Evolutionary conservation across 441 rosid genomes (phyloP), one percentile per base, ranked within the genome.

Genomic region (Arabidopsis lyrata): DNA sequence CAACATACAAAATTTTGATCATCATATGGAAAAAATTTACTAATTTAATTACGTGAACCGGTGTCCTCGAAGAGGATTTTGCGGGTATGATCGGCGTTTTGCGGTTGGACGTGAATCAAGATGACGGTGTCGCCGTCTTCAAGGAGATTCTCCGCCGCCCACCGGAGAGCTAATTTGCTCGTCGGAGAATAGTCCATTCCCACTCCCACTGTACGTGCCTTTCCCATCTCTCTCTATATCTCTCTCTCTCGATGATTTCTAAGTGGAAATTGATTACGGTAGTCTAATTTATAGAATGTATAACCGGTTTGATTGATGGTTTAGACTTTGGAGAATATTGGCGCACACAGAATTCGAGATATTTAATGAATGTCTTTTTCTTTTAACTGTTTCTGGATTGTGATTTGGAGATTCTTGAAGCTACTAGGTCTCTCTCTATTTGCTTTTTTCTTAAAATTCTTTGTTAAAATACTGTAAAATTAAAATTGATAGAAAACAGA

Each of bases 141-240:
- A 22, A 81, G 68, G 15, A 91, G 45, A 85, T 95, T 95, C 70
- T 91, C 96, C 45, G 83, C 88, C 2, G 98, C 84, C 98, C 99
- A 95, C 39, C 77, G 81, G 53, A 95, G 77, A 14, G 99, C 98
- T 49, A 84, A 82, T 77, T 61, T 79, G 86, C 99, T 88, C 79
- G 92, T 85, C 2, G 78, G 60, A 14, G 99, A 95, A 86, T 90
- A 95, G 77, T 95, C 99, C 73, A 95, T 84, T 6, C 96, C 99
- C 29, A 95, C 89, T 11, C 98, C 99, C 5, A 92, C 84, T 73
- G 88, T 91, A 56, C 95, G 82, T 3, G 75, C 82, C 45, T 47
- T 80, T 49, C 72, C 96, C 96, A 86, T 92, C 31, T 78, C 18
- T 73, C 32, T 65, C 3, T 42, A 20, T 20, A 1, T 14, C 35